Evolutionary conservation across 768 basidiomycete species (phyloP).

Genomic region (Panaeolus cyanescens): DNA sequence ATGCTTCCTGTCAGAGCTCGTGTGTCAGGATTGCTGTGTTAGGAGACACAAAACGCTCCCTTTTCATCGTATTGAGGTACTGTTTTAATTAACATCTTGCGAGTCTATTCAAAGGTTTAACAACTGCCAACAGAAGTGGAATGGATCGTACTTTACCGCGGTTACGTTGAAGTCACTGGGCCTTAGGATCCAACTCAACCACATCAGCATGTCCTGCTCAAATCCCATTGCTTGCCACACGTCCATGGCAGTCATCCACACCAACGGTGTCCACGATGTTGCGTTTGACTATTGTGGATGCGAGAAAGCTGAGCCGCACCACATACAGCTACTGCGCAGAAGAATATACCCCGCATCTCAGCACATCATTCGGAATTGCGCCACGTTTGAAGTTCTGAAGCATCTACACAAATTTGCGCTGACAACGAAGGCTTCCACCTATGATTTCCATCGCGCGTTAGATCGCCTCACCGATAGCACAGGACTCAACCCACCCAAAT

Average conservation of each 20-base stretch:
- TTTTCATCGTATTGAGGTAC: not conserved
- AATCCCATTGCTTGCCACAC: not conserved
- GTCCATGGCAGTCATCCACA: not conserved
- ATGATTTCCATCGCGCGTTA: slow-evolving; percentile 1
- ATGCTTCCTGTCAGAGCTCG: not conserved
- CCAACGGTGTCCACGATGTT: slow-evolving; percentile 4
- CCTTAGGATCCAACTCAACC: not conserved
- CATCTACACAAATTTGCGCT: slow-evolving; percentile 2
- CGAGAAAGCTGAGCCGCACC: not conserved
- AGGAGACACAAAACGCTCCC: not conserved
- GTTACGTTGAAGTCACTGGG: not conserved
- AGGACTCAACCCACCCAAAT: not conserved
- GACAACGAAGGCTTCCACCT: not conserved
- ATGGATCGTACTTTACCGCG: slow-evolving; percentile 6
- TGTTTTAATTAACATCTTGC: too few species aligned
- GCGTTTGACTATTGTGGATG: not conserved
- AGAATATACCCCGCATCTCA: slow-evolving; percentile 6
- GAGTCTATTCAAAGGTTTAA: too few species aligned
- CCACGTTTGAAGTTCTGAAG: not conserved
- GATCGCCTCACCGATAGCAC: slow-evolving; percentile 1
- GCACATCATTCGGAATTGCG: not conserved
- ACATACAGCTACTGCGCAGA: slow-evolving; percentile 5
- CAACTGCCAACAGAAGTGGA: slow-evolving; percentile 20
- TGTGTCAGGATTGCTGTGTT: not conserved
- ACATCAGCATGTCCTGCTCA: not conserved